phyloP scores from a whole-genome alignment of 345 rosid genomes.

The Pseudoturritis turrita region DNA sequence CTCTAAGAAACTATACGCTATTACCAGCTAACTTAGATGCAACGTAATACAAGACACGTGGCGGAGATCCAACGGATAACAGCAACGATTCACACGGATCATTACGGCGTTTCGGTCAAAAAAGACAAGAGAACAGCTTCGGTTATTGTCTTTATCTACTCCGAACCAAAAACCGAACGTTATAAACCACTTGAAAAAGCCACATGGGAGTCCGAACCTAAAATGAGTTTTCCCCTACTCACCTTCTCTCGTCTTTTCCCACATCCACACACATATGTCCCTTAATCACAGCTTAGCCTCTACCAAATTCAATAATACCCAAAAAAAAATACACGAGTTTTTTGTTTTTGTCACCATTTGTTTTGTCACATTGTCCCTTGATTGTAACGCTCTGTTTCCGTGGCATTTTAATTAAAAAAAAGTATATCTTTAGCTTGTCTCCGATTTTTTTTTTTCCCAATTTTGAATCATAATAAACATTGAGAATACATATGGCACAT shows the following conservation, averaged over 20 bases:
- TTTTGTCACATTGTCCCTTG: background rate
- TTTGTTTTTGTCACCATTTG: background rate
- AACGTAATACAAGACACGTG: background rate
- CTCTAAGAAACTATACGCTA: too few relatives aligned
- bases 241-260: background rate
- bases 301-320: background rate
- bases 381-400: background rate
- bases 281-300: slow-evolving; percentile 6
- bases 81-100: background rate
- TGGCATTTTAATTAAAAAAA: background rate
- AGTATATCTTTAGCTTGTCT: too few relatives aligned
- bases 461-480: too few relatives aligned
- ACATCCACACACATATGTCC: background rate
- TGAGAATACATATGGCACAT: too few relatives aligned
- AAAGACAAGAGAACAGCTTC: slow-evolving; percentile 7
- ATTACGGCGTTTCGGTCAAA: background rate
- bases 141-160: background rate
- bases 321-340: too few relatives aligned
- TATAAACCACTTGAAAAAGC: background rate
- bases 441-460: too few relatives aligned
- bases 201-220: background rate
- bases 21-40: background rate
- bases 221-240: background rate
- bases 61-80: background rate
- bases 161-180: background rate